A percentile compares a stretch with the other conserved stretches of the same genome.
phyloP scores from a whole-genome alignment of 495 filamentous ascomycete genomes.

The Neurospora terricola region DNA sequence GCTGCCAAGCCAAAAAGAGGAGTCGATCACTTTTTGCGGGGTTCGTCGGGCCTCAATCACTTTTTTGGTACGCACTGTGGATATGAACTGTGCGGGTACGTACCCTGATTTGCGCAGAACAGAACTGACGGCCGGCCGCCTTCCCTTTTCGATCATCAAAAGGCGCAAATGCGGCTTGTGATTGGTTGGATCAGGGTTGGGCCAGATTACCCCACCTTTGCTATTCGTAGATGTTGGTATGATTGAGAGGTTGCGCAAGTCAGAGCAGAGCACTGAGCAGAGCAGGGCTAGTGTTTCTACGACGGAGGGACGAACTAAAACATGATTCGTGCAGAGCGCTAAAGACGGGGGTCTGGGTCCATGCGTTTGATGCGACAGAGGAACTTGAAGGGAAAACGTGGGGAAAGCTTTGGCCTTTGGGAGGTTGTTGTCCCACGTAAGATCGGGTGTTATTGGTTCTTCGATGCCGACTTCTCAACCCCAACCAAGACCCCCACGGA shows the following conservation, averaged over 20 bases:
- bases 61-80: not conserved
- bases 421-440: not conserved
- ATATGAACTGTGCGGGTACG: not conserved
- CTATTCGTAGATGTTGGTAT: not conserved
- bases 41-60: not conserved
- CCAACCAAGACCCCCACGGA: not conserved
- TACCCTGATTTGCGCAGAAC: not conserved
- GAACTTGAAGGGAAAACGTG: not conserved
- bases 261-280: not conserved
- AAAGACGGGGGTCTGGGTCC: not conserved
- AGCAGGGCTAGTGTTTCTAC: not conserved
- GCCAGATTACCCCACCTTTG: not conserved
- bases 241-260: not conserved
- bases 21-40: not conserved
- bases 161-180: not conserved
- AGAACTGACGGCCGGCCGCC: not conserved
- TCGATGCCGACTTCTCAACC: too few species aligned
- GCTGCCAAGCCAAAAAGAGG: not conserved
- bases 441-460: not conserved
- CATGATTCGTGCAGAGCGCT: not conserved
- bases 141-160: constrained; percentile 2
- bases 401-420: not conserved
- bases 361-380: not conserved
- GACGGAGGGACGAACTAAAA: not conserved
- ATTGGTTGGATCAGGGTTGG: not conserved